Percentiles rank a stretch among this genome's conserved stretches.
These are phyloP conservation scores for Stellera chamaejasme DNA, from an alignment of 345 rosid genomes.

Conservation along the genomic window DNA sequence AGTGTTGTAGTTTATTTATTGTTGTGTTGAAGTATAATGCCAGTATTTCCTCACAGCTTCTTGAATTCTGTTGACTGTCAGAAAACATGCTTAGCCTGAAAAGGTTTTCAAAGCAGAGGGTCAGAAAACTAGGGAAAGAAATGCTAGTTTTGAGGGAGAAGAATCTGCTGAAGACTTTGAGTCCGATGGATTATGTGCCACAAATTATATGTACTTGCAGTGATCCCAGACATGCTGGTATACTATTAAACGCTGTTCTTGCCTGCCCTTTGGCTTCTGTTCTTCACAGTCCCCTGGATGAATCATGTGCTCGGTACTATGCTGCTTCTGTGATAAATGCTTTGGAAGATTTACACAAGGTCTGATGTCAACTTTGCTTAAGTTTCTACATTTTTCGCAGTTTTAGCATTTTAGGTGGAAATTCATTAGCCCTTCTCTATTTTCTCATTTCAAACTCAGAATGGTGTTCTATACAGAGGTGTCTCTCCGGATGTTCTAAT, in stretches of 20 bases:
- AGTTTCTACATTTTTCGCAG: conserved; percentile 3
- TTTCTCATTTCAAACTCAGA: conserved; percentile 42
- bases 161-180: conserved; percentile 60
- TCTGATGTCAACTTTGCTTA: conserved; percentile 16
- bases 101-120: conserved; percentile 77
- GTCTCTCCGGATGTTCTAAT: conserved; percentile 73
- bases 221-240: conserved; percentile 58
- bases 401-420: too few relatives aligned
- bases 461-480: conserved; percentile 74
- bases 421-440: conserved; percentile 6
- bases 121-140: conserved; percentile 76
- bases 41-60: too few relatives aligned
- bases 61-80: conserved; percentile 21
- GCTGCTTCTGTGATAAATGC: conserved; percentile 70
- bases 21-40: too few relatives aligned
- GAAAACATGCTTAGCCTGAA: conserved; percentile 64
- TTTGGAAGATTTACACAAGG: conserved; percentile 78
- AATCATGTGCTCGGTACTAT: conserved; percentile 60
- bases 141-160: conserved; percentile 75
- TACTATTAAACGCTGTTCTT: conserved; percentile 59
- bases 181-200: conserved; percentile 60
- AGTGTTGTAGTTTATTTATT: too few relatives aligned
- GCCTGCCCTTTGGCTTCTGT: conserved; percentile 77
- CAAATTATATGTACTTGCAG: conserved; percentile 59
- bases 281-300: conserved; percentile 68